phyloP scores from a whole-genome alignment of 2,329 filamentous ascomycete species.

The Beauveria caledonica region DNA sequence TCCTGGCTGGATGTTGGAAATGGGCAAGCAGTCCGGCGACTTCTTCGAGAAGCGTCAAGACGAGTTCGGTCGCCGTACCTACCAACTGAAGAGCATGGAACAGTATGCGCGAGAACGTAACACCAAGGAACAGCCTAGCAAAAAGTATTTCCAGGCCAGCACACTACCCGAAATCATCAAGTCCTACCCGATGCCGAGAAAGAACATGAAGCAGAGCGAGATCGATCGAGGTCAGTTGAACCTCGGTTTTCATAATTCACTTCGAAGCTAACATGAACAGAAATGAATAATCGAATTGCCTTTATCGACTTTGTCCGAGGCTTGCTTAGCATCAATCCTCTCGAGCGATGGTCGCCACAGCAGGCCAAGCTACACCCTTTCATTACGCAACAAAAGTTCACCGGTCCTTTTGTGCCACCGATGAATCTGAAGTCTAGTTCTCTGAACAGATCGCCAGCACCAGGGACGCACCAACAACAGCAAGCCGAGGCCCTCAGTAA shows the following conservation, averaged over 20 bases:
- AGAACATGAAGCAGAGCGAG: slow-evolving; percentile 98
- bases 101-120: slow-evolving; percentile 93
- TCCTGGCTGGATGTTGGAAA: slow-evolving; percentile 98
- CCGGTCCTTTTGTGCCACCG: slow-evolving; percentile 88
- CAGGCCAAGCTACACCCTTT: slow-evolving; percentile 97
- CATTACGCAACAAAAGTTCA: slow-evolving; percentile 97
- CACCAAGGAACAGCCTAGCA: slow-evolving; percentile 97
- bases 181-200: slow-evolving; percentile 94
- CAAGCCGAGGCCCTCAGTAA: slow-evolving; percentile 92
- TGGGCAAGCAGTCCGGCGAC: slow-evolving; percentile 94
- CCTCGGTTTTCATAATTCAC: neutral
- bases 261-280: slow-evolving; percentile 38
- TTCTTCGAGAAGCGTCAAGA: slow-evolving; percentile 93
- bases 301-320: slow-evolving; percentile 98
- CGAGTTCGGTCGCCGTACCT: slow-evolving; percentile 85
- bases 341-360: slow-evolving; percentile 95
- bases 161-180: slow-evolving; percentile 96
- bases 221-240: slow-evolving; percentile 72
- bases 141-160: slow-evolving; percentile 96
- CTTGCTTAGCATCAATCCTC: slow-evolving; percentile 84
- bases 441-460: slow-evolving; percentile 77
- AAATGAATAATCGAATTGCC: slow-evolving; percentile 95
- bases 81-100: slow-evolving; percentile 93
- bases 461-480: slow-evolving; percentile 90
- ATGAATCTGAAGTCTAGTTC: slow-evolving; percentile 92